Evolutionary conservation across 116 monocot genomes (phyloP).

Genomic region (Dioscorea cayenensis): DNA sequence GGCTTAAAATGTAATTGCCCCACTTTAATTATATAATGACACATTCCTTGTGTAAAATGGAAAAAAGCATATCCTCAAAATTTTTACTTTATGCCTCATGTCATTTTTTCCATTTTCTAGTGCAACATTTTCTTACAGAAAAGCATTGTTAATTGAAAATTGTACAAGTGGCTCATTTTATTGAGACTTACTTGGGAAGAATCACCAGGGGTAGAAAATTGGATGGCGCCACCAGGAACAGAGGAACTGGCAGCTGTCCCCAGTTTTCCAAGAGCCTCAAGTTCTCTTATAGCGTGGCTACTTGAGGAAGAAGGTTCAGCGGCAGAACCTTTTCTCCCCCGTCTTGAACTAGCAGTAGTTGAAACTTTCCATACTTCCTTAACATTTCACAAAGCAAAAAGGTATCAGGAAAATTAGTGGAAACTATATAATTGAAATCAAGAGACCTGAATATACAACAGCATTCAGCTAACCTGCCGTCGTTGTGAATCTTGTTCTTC

Average conservation of each 20-base stretch:
- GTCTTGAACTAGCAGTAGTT: slow-evolving; percentile 80
- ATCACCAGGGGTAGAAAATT: slow-evolving; percentile 42
- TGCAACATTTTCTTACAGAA: no score
- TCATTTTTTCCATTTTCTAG: no score
- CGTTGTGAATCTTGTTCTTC: slow-evolving; percentile 99
- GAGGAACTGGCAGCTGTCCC: slow-evolving; percentile 22
- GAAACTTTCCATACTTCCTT: slow-evolving; percentile 99
- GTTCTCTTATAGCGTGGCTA: slow-evolving; percentile 52
- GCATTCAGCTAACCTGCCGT: slow-evolving; percentile 59
- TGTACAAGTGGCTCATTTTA: not conserved
- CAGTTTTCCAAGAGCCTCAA: slow-evolving; percentile 37
- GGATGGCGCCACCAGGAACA: slow-evolving; percentile 17
- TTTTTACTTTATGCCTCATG: not conserved
- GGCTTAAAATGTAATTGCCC: not conserved
- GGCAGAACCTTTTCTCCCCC: slow-evolving; percentile 54
- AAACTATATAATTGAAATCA: slow-evolving; percentile 3
- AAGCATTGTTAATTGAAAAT: no score
- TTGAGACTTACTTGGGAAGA: slow-evolving; percentile 55
- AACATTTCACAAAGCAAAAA: slow-evolving; percentile 5
- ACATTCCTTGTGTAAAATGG: not conserved
- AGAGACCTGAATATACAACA: not conserved
- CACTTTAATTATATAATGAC: not conserved
- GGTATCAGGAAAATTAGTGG: not conserved
- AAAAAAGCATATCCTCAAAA: not conserved
- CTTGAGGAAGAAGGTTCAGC: slow-evolving; percentile 47